phyloP scores from a whole-genome alignment of 805 yeast genomes.

The Torulaspora gathmanii region DNA sequence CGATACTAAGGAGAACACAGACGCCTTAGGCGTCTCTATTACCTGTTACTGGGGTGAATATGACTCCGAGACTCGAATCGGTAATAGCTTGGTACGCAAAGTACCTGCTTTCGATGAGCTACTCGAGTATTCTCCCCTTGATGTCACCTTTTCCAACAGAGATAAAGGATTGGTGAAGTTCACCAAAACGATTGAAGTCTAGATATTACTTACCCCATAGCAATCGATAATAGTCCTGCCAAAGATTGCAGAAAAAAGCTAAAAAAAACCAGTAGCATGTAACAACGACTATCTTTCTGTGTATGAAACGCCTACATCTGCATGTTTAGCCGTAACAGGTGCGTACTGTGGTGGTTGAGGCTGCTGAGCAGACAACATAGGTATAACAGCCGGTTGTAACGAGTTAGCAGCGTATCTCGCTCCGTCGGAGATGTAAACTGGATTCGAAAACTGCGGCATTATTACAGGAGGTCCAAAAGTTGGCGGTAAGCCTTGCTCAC shows the following conservation, averaged over 20 bases:
- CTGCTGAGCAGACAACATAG: conserved; percentile 1
- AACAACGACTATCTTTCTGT: neutral
- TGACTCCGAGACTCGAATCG: conserved; percentile 41
- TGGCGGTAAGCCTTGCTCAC: neutral
- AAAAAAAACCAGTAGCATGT: neutral
- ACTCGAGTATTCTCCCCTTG: conserved; percentile 59
- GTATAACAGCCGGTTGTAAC: neutral
- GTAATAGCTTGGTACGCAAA: conserved; percentile 39
- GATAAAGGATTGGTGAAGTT: conserved; percentile 67
- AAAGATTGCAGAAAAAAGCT: neutral
- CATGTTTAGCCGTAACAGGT: neutral
- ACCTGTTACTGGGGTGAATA: conserved; percentile 79
- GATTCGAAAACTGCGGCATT: conserved; percentile 5
- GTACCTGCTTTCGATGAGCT: conserved; percentile 73
- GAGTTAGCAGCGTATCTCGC: conserved; percentile 1
- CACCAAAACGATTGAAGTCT: conserved; percentile 44
- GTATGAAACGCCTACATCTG: neutral
- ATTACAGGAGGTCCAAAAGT: conserved; percentile 1
- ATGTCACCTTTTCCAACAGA: conserved; percentile 59
- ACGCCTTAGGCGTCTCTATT: conserved; percentile 51
- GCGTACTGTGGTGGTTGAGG: conserved; percentile 1
- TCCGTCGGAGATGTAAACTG: conserved; percentile 3
- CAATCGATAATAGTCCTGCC: neutral
- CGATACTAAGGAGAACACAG: conserved; percentile 29
- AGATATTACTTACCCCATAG: neutral